Percentiles rank a stretch among this genome's conserved stretches.
phyloP scores from a whole-genome alignment of 495 filamentous ascomycete genomes.

The Neurospora discreta region DNA sequence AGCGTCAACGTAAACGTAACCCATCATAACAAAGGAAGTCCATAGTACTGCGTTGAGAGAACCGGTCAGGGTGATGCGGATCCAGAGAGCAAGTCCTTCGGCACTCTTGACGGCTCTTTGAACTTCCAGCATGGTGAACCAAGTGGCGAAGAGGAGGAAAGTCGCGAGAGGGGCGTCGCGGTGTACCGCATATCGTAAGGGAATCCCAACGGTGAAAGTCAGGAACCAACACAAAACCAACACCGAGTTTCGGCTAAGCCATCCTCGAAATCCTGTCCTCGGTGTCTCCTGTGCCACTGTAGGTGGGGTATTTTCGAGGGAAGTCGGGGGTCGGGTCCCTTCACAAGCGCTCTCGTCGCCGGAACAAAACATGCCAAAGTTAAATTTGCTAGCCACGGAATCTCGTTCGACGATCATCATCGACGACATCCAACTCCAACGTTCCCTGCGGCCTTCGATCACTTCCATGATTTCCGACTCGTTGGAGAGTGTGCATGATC shows the following conservation, averaged over 20 bases:
- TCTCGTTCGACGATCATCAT: conserved; percentile 5
- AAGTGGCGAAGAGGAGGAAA: conserved; percentile 26
- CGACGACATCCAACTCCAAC: neutral
- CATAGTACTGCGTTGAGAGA: conserved; percentile 31
- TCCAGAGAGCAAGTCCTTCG: conserved; percentile 8
- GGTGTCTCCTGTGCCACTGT: neutral
- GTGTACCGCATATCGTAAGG: conserved; percentile 11
- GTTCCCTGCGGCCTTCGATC: neutral
- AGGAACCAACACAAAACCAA: conserved; percentile 18
- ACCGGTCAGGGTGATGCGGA: conserved; percentile 21
- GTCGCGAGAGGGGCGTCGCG: conserved; percentile 24
- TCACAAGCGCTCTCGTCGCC: neutral
- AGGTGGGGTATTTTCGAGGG: neutral
- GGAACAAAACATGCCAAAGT: neutral
- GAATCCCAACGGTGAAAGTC: conserved; percentile 16
- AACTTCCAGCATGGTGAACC: conserved; percentile 28
- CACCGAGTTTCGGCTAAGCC: conserved; percentile 11
- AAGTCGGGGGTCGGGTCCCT: neutral
- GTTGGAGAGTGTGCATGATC: neutral
- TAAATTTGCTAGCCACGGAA: conserved; percentile 2
- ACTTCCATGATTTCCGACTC: neutral
- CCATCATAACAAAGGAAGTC: conserved; percentile 29
- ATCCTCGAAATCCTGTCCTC: neutral
- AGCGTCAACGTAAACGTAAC: conserved; percentile 28
- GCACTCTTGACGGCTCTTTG: conserved; percentile 23